Evolutionary conservation across 352 stramenopile genomes (phyloP).

Genomic region (Phytophthora citrophthora): DNA sequence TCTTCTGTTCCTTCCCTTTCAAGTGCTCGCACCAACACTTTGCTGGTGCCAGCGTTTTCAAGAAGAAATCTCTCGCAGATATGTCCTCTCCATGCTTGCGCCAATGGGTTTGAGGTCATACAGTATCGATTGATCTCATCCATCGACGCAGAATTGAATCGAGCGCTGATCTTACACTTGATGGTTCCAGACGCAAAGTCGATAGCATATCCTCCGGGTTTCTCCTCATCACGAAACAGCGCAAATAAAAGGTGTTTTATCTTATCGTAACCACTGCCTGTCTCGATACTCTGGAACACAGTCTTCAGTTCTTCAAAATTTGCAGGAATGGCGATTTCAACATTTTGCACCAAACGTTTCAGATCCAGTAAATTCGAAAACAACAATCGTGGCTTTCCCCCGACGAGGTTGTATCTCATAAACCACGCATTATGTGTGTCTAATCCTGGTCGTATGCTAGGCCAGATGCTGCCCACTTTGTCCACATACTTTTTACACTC

Average conservation of each 20-base stretch:
- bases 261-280: background rate
- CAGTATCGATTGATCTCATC: constrained; percentile 3
- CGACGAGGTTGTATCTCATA: constrained; percentile 30
- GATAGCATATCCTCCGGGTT: background rate
- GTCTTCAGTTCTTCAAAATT: constrained; percentile 6
- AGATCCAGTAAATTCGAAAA: constrained; percentile 10
- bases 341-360: constrained; percentile 6
- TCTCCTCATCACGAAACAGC: constrained; percentile 1
- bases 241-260: constrained; percentile 18
- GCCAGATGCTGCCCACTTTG: background rate
- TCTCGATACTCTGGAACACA: background rate
- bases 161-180: constrained; percentile 5
- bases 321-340: constrained; percentile 5
- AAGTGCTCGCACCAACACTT: constrained; percentile 9
- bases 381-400: constrained; percentile 30
- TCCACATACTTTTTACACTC: constrained; percentile 31
- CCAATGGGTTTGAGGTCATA: background rate
- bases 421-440: constrained; percentile 26
- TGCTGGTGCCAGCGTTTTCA: constrained; percentile 7
- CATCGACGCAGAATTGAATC: background rate
- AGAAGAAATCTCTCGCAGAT: constrained; percentile 13
- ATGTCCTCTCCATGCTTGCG: constrained; percentile 11
- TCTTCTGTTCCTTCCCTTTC: background rate
- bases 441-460: background rate
- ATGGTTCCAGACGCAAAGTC: constrained; percentile 20